phyloP scores from a whole-genome alignment of 139 green algal species.

The Picochlorum sp. region DNA sequence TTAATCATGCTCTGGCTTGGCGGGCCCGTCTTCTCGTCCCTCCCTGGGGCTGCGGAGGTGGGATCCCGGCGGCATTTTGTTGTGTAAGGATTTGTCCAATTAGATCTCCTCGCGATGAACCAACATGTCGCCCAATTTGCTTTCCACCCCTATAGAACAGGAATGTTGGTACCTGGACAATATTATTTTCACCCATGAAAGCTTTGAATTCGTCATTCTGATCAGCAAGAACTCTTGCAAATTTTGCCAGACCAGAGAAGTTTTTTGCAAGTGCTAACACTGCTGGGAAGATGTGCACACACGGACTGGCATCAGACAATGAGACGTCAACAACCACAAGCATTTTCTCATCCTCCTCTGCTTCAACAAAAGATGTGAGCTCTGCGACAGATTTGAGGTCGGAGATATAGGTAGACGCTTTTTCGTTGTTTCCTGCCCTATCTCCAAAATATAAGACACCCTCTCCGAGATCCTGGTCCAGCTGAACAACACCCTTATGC shows the following conservation, averaged over 20 bases:
- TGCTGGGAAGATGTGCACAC: conserved; percentile 60
- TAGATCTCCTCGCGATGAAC: conserved; percentile 63
- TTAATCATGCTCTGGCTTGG: background rate
- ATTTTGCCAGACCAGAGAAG: conserved; percentile 44
- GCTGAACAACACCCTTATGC: conserved; percentile 41
- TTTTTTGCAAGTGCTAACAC: conserved; percentile 63
- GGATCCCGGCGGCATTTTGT: conserved; percentile 29
- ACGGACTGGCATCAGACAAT: conserved; percentile 21
- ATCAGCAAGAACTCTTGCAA: conserved; percentile 46
- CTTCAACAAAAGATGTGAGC: conserved; percentile 34
- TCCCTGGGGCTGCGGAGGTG: conserved; percentile 13
- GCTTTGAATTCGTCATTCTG: conserved; percentile 22
- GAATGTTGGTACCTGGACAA: conserved; percentile 66
- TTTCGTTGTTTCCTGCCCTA: conserved; percentile 32
- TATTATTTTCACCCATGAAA: conserved; percentile 22
- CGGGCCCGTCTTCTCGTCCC: background rate
- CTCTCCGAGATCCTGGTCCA: conserved; percentile 56
- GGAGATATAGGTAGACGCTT: conserved; percentile 37
- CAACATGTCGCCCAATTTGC: conserved; percentile 57
- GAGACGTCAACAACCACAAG: conserved; percentile 37
- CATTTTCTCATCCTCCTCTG: background rate
- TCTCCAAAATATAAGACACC: conserved; percentile 60
- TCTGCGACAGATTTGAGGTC: conserved; percentile 40
- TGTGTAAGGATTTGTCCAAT: conserved; percentile 69
- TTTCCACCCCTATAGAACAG: conserved; percentile 66